Conservation (phyloP, 257 asterid genomes). For the Jasminum sambac region DNA sequence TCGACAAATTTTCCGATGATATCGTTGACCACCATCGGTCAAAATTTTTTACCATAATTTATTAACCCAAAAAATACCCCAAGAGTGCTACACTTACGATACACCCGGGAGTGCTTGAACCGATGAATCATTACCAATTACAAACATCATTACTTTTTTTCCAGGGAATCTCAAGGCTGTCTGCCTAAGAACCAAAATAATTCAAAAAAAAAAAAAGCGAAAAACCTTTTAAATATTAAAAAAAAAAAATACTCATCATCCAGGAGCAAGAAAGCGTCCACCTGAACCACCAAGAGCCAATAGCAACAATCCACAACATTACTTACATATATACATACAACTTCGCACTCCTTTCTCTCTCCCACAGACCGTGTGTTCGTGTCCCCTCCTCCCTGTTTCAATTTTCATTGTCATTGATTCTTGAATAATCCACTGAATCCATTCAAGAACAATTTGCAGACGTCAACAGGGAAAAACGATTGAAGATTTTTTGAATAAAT, state of each 20-base stretch:
- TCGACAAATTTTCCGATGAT: no score
- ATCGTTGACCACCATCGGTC: no score
- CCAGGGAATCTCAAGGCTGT: no score
- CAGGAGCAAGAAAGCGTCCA: slow-evolving; percentile 18
- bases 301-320: slow-evolving; percentile 18
- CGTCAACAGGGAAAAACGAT: slow-evolving; percentile 10
- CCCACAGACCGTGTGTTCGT: not conserved
- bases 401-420: slow-evolving; percentile 14
- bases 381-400: not conserved
- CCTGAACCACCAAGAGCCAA: slow-evolving; percentile 30
- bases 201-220: not conserved
- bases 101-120: no score
- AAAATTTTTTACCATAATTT: no score
- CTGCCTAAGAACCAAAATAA: no score
- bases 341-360: slow-evolving; percentile 1
- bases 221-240: not conserved
- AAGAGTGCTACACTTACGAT: no score
- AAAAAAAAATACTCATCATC: not conserved
- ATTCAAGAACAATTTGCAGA: slow-evolving; percentile 25
- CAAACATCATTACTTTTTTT: no score
- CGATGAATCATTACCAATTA: no score
- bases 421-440: slow-evolving; percentile 22
- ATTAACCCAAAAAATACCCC: no score
- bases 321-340: slow-evolving; percentile 14
- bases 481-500: slow-evolving; percentile 15